Evolutionary conservation across 345 rosid genomes (phyloP).

Genomic region (Heritiera fomes): DNA sequence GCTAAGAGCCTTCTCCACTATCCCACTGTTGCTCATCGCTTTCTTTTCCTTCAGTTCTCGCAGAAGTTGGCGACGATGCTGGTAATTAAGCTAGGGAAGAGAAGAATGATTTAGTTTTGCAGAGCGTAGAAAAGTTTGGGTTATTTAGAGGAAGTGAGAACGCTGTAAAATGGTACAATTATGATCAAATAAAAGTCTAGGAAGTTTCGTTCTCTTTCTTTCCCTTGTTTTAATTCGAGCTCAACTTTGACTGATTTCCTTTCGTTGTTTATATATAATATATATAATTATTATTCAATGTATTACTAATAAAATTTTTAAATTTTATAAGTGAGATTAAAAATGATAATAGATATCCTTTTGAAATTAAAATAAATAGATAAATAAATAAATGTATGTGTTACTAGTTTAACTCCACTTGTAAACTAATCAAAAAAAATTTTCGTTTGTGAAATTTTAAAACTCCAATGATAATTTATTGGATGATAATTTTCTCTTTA

Average conservation of each 20-base stretch:
- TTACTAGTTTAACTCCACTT: no score
- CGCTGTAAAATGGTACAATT: background rate
- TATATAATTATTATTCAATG: no score
- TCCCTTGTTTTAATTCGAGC: constrained; percentile 8
- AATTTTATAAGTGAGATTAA: no score
- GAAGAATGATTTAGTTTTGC: background rate
- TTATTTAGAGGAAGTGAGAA: background rate
- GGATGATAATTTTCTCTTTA: no score
- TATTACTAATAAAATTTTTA: no score
- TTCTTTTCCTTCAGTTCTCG: background rate
- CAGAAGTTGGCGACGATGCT: no score
- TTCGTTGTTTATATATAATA: background rate
- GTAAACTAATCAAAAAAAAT: no score
- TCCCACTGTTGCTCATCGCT: constrained; percentile 32
- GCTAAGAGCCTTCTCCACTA: constrained; percentile 53
- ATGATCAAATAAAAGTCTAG: background rate
- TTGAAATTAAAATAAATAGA: no score
- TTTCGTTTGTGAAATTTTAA: no score
- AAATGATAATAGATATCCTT: no score
- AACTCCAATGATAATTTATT: no score
- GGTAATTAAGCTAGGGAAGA: background rate
- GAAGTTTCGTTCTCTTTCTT: constrained; percentile 18
- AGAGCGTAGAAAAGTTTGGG: background rate
- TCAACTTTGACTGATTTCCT: constrained; percentile 6
- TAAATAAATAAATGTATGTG: no score